Evolutionary conservation across 2,329 filamentous ascomycete genomes (phyloP), one percentile per base, ranked within the genome.

Genomic region (Cladosporium austrohemisphaericum): DNA sequence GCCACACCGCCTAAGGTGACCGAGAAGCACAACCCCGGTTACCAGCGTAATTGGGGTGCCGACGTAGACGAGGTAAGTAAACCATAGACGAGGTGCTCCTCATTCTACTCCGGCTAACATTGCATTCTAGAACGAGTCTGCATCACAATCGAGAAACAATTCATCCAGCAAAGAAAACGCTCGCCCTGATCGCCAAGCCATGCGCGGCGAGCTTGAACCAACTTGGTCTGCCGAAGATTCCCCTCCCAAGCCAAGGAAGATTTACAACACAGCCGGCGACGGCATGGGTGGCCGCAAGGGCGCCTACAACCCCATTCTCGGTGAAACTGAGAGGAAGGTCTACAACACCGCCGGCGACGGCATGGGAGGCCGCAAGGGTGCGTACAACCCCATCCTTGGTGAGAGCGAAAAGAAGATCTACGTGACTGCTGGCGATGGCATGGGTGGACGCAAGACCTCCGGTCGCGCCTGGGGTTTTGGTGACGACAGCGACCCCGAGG

Each of bases 1-100:
- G 73, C 75, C 13, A 95, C 91, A 0, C 92, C 92, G 0, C 79
- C 85, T 56, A 95, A 95, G 75, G 74, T 80, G 40, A 76, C 78
- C 4, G 71, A 76, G 37, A 86, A 85, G 67, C 66, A 78, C 46
- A 78, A 83, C 52, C 73, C 77, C 31, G 81, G 89, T 62, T 83
- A 93, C 53, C 78, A 84, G 52, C 85, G 87, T 49, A 85, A 93
- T 66, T 83, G 84, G 65, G 78, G 76, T 52, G 94, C 88, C 81
- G 85, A 84, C 58, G 83, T 85, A 40, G 84, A 90, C 52, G 79
- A 85, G 65, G 71, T 72, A 50, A 56, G 66, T 67, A 38, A 18
- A 23, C 11, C 29, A 10, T 41, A 41, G 31, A n/a, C n/a, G n/a
- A n/a, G 35, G 52, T 56, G 35, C 56, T 56, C 54, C 28, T 55